Evolutionary conservation across 2,329 filamentous ascomycete species (phyloP).

Genomic region (Pezicula neosporulosa): DNA sequence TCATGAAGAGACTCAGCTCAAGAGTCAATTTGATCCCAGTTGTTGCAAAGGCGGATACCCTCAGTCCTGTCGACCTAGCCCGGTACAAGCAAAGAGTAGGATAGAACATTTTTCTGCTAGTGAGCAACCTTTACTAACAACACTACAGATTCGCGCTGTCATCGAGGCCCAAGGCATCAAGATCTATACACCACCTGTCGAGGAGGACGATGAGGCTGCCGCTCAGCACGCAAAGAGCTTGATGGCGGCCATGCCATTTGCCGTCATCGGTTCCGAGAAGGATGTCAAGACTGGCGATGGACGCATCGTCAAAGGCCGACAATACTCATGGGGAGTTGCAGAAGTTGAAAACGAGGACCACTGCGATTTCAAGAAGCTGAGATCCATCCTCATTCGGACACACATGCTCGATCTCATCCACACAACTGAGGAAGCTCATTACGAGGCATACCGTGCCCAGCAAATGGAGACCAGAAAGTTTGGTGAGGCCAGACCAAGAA

Average conservation of each 20-base stretch:
- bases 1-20: conserved; percentile 98
- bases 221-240: conserved; percentile 91
- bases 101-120: neutral
- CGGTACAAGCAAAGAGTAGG: conserved; percentile 94
- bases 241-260: conserved; percentile 97
- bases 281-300: conserved; percentile 96
- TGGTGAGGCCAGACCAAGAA: conserved; percentile 92
- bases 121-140: conserved; percentile 23
- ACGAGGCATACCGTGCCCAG: conserved; percentile 97
- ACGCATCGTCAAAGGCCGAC: conserved; percentile 96
- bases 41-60: conserved; percentile 96
- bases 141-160: conserved; percentile 76
- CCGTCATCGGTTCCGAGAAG: conserved; percentile 98
- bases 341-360: conserved; percentile 99
- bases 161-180: conserved; percentile 99
- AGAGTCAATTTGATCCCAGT: conserved; percentile 98
- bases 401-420: conserved; percentile 99
- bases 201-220: conserved; percentile 97
- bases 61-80: conserved; percentile 86
- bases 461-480: conserved; percentile 99
- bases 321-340: conserved; percentile 98
- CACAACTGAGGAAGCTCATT: conserved; percentile 98
- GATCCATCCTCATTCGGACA: conserved; percentile 96
- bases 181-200: conserved; percentile 96
- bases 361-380: conserved; percentile 99